Conservation (phyloP, 345 rosid genomes). For the Euclidium syriacum region DNA sequence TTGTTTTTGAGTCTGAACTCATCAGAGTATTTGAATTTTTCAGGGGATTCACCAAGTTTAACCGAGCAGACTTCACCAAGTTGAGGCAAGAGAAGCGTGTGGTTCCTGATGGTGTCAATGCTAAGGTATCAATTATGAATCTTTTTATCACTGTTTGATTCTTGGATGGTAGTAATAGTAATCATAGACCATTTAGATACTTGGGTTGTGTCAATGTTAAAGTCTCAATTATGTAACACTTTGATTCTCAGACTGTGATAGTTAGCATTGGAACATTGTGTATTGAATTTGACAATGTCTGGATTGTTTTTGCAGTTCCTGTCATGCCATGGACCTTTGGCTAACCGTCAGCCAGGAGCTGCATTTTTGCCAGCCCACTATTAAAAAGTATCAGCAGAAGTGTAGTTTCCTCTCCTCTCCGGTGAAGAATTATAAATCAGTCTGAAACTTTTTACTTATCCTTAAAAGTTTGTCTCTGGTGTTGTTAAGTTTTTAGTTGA, state of each 20-base stretch:
- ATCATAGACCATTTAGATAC: no score
- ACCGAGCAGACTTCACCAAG: conserved; percentile 48
- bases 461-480: not conserved
- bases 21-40: not conserved
- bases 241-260: not conserved
- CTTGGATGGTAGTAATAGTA: not conserved
- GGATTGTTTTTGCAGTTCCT: conserved; percentile 42
- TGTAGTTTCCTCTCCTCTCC: not conserved
- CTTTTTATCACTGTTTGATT: not conserved
- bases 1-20: not conserved
- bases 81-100: conserved; percentile 58
- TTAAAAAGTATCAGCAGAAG: conserved; percentile 26
- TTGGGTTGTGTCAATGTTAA: conserved; percentile 75
- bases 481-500: conserved; percentile 4
- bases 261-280: not conserved
- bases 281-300: not conserved
- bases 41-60: conserved; percentile 76
- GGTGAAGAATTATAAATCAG: conserved; percentile 14
- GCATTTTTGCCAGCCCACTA: conserved; percentile 45
- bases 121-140: conserved; percentile 41
- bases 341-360: conserved; percentile 53
- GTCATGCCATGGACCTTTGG: conserved; percentile 67
- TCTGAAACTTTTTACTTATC: conserved; percentile 11
- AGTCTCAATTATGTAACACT: conserved; percentile 23
- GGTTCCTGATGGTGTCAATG: conserved; percentile 64